Conservation (phyloP, 495 filamentous ascomycete species). For the Podospora pseudocomata region DNA sequence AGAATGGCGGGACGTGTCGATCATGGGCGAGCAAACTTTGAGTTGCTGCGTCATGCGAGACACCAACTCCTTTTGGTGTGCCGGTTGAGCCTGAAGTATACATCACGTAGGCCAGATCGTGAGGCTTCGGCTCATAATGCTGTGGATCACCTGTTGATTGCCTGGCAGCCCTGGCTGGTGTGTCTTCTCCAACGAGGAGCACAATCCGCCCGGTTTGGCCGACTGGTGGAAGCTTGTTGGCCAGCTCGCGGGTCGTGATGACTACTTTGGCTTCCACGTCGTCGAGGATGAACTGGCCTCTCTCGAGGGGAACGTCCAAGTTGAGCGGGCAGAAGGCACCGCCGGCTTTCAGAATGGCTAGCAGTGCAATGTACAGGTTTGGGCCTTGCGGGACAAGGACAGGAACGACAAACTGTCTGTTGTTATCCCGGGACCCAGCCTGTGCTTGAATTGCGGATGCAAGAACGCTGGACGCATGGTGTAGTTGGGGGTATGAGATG, state of each 20-base stretch:
- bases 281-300: constrained; percentile 66
- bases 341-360: constrained; percentile 73
- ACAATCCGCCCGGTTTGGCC: constrained; percentile 27
- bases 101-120: constrained; percentile 77
- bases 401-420: constrained; percentile 55
- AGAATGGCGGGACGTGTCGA: constrained; percentile 64
- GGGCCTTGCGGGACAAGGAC: constrained; percentile 67
- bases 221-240: constrained; percentile 27
- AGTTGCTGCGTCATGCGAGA: constrained; percentile 72
- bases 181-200: constrained; percentile 27
- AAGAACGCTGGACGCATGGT: constrained; percentile 51
- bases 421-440: not conserved
- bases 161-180: not conserved
- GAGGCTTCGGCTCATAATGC: constrained; percentile 19
- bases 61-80: constrained; percentile 77
- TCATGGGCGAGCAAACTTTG: constrained; percentile 77
- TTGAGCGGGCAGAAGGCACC: constrained; percentile 77
- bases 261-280: constrained; percentile 61
- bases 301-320: constrained; percentile 65
- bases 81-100: constrained; percentile 90
- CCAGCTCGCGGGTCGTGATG: constrained; percentile 45
- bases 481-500: constrained; percentile 59
- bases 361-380: constrained; percentile 64
- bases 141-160: not conserved
- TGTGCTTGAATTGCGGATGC: constrained; percentile 47